Percentiles rank a stretch among this genome's conserved stretches.
These are phyloP conservation scores for Phytopythium oedochilum DNA, from an alignment of 352 stramenopile species.

Conservation along the genomic window DNA sequence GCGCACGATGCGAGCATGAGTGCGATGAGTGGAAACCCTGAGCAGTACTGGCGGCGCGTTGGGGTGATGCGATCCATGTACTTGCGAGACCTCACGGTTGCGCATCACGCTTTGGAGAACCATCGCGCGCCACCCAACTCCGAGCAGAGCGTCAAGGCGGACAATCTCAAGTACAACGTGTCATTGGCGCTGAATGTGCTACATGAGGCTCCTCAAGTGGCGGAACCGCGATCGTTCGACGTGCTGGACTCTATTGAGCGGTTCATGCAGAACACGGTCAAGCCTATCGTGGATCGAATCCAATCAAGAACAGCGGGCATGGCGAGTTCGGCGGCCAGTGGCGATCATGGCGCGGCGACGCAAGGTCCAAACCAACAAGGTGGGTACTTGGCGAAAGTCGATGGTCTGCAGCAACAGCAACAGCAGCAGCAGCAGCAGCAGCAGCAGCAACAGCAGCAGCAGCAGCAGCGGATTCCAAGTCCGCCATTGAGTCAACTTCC, in stretches of 20 bases:
- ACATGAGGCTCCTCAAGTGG: conserved; percentile 21
- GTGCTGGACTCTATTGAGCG: conserved; percentile 75
- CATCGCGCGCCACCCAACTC: conserved; percentile 60
- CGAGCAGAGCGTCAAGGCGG: conserved; percentile 57
- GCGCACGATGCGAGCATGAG: conserved; percentile 3
- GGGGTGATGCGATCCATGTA: conserved; percentile 6
- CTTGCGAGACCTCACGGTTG: conserved; percentile 38
- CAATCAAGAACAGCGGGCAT: conserved; percentile 7
- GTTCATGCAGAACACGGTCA: conserved; percentile 75
- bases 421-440: not conserved
- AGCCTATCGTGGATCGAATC: conserved; percentile 73
- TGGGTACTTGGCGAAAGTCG: not conserved
- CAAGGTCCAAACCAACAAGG: not conserved
- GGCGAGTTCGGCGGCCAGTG: not conserved
- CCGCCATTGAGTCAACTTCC: not conserved
- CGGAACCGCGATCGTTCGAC: conserved; percentile 43
- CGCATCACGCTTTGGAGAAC: conserved; percentile 60
- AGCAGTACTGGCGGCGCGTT: conserved; percentile 5
- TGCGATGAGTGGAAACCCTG: not conserved
- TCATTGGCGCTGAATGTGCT: conserved; percentile 61
- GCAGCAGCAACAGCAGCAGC: not conserved
- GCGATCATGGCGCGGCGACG: conserved; percentile 2
- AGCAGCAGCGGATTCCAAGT: not conserved
- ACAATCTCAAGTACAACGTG: conserved; percentile 84
- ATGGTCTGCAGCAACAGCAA: not conserved